Percentiles rank a stretch among this genome's conserved stretches.
phyloP scores from a whole-genome alignment of 2,329 filamentous ascomycete genomes.

The Peltaster fructicola region DNA sequence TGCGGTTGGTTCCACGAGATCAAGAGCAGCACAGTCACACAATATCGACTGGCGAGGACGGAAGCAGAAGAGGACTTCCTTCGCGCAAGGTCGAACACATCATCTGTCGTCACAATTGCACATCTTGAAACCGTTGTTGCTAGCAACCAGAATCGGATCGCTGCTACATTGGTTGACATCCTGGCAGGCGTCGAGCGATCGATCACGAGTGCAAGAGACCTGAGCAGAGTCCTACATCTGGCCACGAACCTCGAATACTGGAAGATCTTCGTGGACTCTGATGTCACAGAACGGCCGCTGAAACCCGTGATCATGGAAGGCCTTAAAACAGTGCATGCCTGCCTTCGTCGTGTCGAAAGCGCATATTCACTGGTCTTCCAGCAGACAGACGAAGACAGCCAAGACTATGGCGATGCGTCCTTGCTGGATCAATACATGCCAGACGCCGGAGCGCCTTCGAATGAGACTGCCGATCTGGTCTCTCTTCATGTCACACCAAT shows the following conservation, averaged over 20 bases:
- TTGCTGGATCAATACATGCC: conserved; percentile 21
- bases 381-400: conserved; percentile 48
- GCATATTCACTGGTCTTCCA: too few relatives aligned
- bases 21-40: conserved; percentile 32
- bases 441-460: too few relatives aligned
- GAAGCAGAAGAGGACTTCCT: conserved; percentile 39
- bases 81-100: conserved; percentile 18
- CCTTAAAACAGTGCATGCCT: too few relatives aligned
- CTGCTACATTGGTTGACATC: conserved; percentile 35
- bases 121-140: conserved; percentile 35
- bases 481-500: conserved; percentile 17
- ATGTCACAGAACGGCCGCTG: too few relatives aligned
- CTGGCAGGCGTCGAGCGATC: conserved; percentile 33
- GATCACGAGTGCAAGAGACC: conserved; percentile 21
- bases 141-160: conserved; percentile 40
- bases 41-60: conserved; percentile 37
- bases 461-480: conserved; percentile 1
- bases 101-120: conserved; percentile 25
- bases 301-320: too few relatives aligned
- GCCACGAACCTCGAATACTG: conserved; percentile 23
- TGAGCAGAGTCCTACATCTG: conserved; percentile 8
- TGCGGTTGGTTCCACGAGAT: conserved; percentile 39
- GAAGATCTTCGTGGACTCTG: conserved; percentile 31
- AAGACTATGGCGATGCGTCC: conserved; percentile 44
- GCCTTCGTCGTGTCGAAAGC: too few relatives aligned